Evolutionary conservation across 257 asterid genomes (phyloP).

Genomic region (Haberlea rhodopensis): DNA sequence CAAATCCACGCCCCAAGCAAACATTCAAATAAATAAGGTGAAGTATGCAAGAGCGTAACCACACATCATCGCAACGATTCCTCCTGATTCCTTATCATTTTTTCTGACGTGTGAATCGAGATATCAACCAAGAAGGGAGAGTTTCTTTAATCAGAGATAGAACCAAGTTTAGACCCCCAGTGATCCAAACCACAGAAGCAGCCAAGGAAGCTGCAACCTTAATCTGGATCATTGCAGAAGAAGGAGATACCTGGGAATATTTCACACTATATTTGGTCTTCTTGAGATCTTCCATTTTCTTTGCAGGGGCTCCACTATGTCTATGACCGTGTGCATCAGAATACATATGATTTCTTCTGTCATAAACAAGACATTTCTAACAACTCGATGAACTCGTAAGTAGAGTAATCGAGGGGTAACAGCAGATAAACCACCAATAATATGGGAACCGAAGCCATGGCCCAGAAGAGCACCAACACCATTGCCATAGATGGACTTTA

Average conservation of each 20-base stretch:
- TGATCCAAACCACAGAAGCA: conserved; percentile 82
- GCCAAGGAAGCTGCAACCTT: conserved; percentile 79
- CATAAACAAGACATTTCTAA: conserved; percentile 63
- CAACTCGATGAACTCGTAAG: conserved; percentile 80
- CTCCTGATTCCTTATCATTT: conserved; percentile 46
- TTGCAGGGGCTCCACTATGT: conserved; percentile 59
- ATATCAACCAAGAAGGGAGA: conserved; percentile 84
- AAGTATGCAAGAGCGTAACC: conserved; percentile 87
- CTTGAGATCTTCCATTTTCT: conserved; percentile 59
- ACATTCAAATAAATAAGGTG: conserved; percentile 49
- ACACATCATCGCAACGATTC: conserved; percentile 65
- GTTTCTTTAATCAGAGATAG: conserved; percentile 70
- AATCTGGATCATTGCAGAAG: conserved; percentile 65
- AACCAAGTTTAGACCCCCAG: conserved; percentile 65
- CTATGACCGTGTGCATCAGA: conserved; percentile 72
- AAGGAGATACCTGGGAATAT: conserved; percentile 79
- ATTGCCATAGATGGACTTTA: conserved; percentile 47
- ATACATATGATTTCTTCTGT: conserved; percentile 73
- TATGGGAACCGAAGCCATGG: conserved; percentile 85
- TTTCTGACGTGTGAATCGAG: conserved; percentile 47
- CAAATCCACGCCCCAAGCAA: conserved; percentile 84
- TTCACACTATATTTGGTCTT: conserved; percentile 48
- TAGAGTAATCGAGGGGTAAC: conserved; percentile 93
- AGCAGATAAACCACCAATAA: conserved; percentile 62
- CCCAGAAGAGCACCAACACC: conserved; percentile 96